Evolutionary conservation across 2,329 filamentous ascomycete species (phyloP).

Genomic region (Clarireedia paspali): DNA sequence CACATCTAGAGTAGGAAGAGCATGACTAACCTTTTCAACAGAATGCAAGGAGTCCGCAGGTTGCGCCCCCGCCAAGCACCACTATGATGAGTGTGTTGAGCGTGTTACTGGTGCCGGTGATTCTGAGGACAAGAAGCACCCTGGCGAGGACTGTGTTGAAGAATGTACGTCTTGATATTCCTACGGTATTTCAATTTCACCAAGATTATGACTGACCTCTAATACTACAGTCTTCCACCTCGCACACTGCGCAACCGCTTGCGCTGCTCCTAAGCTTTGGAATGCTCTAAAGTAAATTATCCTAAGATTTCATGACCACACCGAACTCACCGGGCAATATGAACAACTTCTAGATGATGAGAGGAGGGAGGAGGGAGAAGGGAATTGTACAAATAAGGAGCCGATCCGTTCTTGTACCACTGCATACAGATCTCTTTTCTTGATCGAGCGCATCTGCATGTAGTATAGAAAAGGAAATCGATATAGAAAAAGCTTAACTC

Average conservation of each 20-base stretch:
- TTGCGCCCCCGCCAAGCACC: constrained; percentile 88
- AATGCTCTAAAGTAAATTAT: constrained; percentile 73
- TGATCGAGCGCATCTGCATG: constrained; percentile 21
- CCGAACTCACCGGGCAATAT: constrained; percentile 8
- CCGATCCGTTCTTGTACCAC: constrained; percentile 23
- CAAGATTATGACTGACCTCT: not conserved
- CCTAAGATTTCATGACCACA: not conserved
- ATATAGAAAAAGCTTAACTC: constrained; percentile 8
- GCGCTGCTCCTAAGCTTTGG: constrained; percentile 95
- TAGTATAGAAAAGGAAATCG: constrained; percentile 27
- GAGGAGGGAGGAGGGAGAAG: constrained; percentile 13
- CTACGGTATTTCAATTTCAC: not conserved
- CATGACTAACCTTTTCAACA: constrained; percentile 34
- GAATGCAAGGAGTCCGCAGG: constrained; percentile 83
- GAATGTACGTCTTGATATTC: constrained; percentile 72
- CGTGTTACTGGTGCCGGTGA: constrained; percentile 65
- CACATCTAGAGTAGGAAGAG: not conserved
- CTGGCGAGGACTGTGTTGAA: constrained; percentile 94
- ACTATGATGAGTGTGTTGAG: constrained; percentile 97
- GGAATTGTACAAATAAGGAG: constrained; percentile 22
- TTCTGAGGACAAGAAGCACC: constrained; percentile 55
- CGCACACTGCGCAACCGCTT: constrained; percentile 86
- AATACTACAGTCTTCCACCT: constrained; percentile 85
- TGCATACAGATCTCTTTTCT: constrained; percentile 21
- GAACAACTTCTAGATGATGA: constrained; percentile 10